Evolutionary conservation across 805 yeast species (phyloP).

Genomic region (Candida sonorensis): DNA sequence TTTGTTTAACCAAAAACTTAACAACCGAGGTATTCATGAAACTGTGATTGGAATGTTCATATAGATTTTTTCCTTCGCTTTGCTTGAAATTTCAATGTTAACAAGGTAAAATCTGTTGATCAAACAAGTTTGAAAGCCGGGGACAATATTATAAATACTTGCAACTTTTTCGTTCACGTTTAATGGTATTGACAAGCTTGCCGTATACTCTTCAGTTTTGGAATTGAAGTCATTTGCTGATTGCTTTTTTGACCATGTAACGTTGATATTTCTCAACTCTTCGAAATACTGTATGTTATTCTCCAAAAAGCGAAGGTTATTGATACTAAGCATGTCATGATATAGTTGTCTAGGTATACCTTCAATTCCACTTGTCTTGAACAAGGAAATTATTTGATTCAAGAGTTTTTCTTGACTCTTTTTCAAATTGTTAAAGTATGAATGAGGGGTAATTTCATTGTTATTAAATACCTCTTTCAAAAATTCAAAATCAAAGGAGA

Average conservation of each 20-base stretch:
- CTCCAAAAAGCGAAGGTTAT: conserved; percentile 4
- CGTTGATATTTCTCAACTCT: neutral
- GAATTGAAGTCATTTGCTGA: no score
- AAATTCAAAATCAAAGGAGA: conserved; percentile 9
- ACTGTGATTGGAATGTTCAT: conserved; percentile 6
- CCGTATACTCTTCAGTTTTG: no score
- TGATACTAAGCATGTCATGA: conserved; percentile 26
- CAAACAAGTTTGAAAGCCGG: conserved; percentile 58
- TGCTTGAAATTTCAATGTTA: conserved; percentile 7
- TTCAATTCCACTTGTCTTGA: conserved; percentile 1
- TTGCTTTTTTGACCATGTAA: no score
- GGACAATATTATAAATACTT: conserved; percentile 44
- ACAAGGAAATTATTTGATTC: neutral
- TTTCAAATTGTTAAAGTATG: conserved; percentile 1
- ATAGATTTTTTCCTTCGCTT: conserved; percentile 1
- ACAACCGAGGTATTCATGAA: no score
- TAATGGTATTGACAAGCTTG: conserved; percentile 6
- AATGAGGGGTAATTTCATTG: neutral
- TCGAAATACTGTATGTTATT: conserved; percentile 1
- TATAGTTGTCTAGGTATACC: conserved; percentile 5
- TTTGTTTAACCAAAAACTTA: no score
- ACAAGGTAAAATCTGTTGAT: conserved; percentile 50
- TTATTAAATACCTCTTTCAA: neutral
- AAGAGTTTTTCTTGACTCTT: conserved; percentile 4
- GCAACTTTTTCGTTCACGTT: conserved; percentile 12